Evolutionary conservation across 768 basidiomycete species (phyloP), one percentile per base, ranked within the genome.

Genomic region (Tricholoma sp.): DNA sequence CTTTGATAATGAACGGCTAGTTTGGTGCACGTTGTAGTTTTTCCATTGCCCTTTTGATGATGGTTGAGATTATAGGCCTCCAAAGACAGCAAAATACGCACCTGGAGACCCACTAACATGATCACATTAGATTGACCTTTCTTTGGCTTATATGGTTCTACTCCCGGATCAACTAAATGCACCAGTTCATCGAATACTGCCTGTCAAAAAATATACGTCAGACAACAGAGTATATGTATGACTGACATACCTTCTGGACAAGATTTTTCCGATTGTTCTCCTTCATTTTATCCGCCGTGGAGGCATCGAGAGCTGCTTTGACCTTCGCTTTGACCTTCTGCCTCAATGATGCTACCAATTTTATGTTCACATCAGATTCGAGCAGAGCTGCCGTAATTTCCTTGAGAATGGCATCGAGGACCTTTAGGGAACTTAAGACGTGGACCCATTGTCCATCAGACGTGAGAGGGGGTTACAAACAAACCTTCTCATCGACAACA

Each of bases 1-100:
- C 91, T 90, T 70, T 96, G 94, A 70, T 98, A 98, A 74, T 98
- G 89, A 1, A 96, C 96, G 0, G 97, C 97, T 39, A 99, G 86
- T 67, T 98, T 99, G 9, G 97, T 99, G 73, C 97, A 99, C 39
- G 96, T 98, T 19, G 97, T 99, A 4, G 97, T 99, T 79, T 99
- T 99, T 43, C 97, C 97, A 54, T 96, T 97, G 51, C 94, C 94
- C 92, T 96, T 64, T 31, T 4, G 50, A 9, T 27, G 45, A 51
- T 31, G 24, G 32, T 24, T 27, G 31, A 35, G 34, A 12, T 29
- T n/a, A 41, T 41, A 4, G 31, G 19, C 18, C 31, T 16, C 22
- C 16, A n/a, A 54, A 55, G 9, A 9, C 16, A 49, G 37, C 22
- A 31, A 32, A 32, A 47, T 14, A 67, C 80, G 59, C 63, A 91